A percentile compares a stretch with the other conserved stretches of the same genome.
These are phyloP conservation scores for Leccinum imitatum DNA, from an alignment of 768 basidiomycete species.

Conservation along the genomic window DNA sequence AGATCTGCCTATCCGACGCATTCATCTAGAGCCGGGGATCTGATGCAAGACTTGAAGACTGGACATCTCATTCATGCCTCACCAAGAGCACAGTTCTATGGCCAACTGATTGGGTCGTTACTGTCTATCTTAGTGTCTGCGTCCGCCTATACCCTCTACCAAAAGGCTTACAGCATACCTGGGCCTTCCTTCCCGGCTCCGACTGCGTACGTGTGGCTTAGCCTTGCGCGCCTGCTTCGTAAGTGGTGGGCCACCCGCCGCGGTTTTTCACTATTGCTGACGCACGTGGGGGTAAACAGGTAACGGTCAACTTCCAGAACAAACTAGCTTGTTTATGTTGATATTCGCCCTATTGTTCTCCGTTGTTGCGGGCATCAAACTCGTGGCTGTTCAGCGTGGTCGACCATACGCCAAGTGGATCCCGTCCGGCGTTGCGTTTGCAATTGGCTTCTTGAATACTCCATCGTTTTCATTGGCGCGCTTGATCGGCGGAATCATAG, in stretches of 20 bases:
- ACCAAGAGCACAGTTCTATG: conserved; percentile 91
- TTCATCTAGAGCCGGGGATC: conserved; percentile 76
- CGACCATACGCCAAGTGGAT: conserved; percentile 70
- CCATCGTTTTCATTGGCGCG: conserved; percentile 93
- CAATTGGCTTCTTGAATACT: conserved; percentile 93
- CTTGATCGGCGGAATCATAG: conserved; percentile 81
- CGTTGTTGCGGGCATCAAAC: conserved; percentile 64
- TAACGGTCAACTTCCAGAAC: conserved; percentile 78
- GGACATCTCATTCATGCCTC: conserved; percentile 91
- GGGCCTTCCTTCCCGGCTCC: conserved; percentile 96
- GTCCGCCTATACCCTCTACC: conserved; percentile 85
- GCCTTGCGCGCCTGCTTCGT: conserved; percentile 75
- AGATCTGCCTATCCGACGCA: conserved; percentile 3
- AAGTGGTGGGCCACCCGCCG: conserved; percentile 28
- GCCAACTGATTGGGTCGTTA: conserved; percentile 87
- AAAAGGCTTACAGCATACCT: conserved; percentile 83
- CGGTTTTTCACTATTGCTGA: conserved; percentile 2
- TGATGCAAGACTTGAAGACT: conserved; percentile 99
- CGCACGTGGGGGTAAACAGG: conserved; percentile 42
- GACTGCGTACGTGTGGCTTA: conserved; percentile 91
- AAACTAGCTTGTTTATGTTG: conserved; percentile 77
- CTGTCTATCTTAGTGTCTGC: conserved; percentile 88
- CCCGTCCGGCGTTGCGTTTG: conserved; percentile 92
- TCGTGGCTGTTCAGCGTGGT: conserved; percentile 49
- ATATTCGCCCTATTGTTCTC: conserved; percentile 73